A percentile compares a stretch with the other conserved stretches of the same genome.
Conservation (phyloP, 73 alveolate species). For the Paramecium tetraurelia region DNA sequence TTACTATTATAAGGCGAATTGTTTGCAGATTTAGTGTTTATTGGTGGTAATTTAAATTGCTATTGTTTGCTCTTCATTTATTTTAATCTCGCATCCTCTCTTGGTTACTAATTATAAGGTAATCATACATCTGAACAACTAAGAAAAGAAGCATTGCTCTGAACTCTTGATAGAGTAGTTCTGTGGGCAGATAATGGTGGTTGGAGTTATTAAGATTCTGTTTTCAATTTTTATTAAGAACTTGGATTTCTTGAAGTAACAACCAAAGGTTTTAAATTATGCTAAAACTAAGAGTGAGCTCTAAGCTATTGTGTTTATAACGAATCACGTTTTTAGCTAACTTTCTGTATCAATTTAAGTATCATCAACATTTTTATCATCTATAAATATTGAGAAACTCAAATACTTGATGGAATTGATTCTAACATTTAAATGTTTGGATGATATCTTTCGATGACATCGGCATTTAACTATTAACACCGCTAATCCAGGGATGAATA, state of each 20-base stretch:
- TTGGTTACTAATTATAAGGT: neutral
- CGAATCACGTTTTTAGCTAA: neutral
- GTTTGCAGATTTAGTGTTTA: neutral
- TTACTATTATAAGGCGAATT: neutral
- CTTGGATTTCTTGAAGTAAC: neutral
- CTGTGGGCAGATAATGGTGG: conserved; percentile 11
- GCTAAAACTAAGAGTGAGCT: neutral
- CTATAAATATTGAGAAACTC: neutral
- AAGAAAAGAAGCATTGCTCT: neutral
- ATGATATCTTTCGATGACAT: neutral
- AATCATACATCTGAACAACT: neutral
- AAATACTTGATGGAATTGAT: neutral
- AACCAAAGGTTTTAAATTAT: neutral
- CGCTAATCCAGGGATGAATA: conserved; percentile 23
- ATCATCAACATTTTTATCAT: neutral
- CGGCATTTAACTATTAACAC: neutral
- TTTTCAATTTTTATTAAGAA: neutral
- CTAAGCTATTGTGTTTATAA: neutral
- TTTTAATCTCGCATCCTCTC: neutral
- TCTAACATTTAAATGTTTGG: neutral
- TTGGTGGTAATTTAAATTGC: neutral
- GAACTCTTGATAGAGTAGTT: neutral
- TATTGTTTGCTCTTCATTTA: neutral
- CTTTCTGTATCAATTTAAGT: neutral
- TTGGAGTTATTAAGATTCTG: neutral